phyloP scores from a whole-genome alignment of 2,329 filamentous ascomycete genomes.

The Cyphellophora attinorum region DNA sequence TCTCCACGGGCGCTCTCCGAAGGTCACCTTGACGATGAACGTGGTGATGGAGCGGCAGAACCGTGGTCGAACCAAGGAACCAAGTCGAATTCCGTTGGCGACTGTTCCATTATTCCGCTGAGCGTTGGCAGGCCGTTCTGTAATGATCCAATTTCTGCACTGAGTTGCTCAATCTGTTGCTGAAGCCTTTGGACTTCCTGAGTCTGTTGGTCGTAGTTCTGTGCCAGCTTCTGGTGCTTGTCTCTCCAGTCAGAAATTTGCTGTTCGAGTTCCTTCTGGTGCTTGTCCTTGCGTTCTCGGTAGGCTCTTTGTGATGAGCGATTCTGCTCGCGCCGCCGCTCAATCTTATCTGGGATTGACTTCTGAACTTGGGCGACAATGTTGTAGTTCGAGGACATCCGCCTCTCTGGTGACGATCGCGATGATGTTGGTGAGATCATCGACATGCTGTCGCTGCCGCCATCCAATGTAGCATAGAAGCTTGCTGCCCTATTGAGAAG shows the following conservation, averaged over 20 bases:
- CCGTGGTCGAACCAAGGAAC: slow-evolving; percentile 15
- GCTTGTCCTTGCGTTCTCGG: slow-evolving; percentile 87
- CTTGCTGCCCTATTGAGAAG: slow-evolving; percentile 13
- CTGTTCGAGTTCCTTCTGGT: slow-evolving; percentile 83
- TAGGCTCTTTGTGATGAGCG: slow-evolving; percentile 68
- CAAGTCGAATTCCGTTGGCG: slow-evolving; percentile 15
- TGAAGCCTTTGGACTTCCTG: slow-evolving; percentile 14
- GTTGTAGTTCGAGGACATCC: slow-evolving; percentile 5
- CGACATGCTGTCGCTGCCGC: slow-evolving; percentile 12
- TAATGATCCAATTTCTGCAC: slow-evolving; percentile 12
- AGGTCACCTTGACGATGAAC: no score
- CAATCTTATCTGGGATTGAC: slow-evolving; percentile 17
- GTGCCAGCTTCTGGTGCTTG: slow-evolving; percentile 13
- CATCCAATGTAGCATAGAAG: slow-evolving; percentile 15
- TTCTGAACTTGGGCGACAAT: slow-evolving; percentile 10
- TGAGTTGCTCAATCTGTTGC: slow-evolving; percentile 15
- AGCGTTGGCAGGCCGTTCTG: slow-evolving; percentile 10
- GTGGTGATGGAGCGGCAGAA: no score
- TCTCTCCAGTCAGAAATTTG: slow-evolving; percentile 16
- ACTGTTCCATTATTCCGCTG: slow-evolving; percentile 11
- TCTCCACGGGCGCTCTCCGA: no score
- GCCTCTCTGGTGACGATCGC: slow-evolving; percentile 8
- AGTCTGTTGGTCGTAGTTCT: slow-evolving; percentile 13
- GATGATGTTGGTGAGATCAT: slow-evolving; percentile 10
- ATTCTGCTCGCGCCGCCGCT: slow-evolving; percentile 16